phyloP scores from a whole-genome alignment of 306 rosid species.

The Psophocarpus tetragonolobus region DNA sequence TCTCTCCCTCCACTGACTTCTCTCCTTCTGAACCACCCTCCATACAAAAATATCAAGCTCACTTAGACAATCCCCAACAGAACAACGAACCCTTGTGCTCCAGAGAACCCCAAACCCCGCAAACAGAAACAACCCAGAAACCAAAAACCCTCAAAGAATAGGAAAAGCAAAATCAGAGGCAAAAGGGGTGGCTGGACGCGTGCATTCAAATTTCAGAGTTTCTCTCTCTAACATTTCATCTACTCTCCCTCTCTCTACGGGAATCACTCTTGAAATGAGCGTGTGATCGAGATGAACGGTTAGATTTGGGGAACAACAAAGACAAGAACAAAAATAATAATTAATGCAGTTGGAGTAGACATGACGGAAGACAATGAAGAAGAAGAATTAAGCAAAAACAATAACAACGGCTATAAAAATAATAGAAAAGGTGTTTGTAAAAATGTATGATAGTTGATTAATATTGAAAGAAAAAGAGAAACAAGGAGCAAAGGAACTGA shows the following conservation, averaged over 20 bases:
- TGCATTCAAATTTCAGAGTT: slow-evolving; percentile 28
- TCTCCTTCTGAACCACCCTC: slow-evolving; percentile 64
- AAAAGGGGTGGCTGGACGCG: slow-evolving; percentile 7
- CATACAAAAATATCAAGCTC: slow-evolving; percentile 49
- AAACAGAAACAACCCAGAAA: slow-evolving; percentile 14
- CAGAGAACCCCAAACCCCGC: not conserved
- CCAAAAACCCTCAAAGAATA: slow-evolving; percentile 3
- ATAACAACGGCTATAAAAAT: not conserved
- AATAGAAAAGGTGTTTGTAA: slow-evolving; percentile 4
- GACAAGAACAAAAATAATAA: slow-evolving; percentile 33
- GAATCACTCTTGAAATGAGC: slow-evolving; percentile 24
- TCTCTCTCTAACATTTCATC: slow-evolving; percentile 43
- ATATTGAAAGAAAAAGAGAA: slow-evolving; percentile 29
- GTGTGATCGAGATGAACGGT: slow-evolving; percentile 54
- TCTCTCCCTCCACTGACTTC: slow-evolving; percentile 59
- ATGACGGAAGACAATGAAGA: slow-evolving; percentile 37
- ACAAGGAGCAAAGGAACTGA: slow-evolving; percentile 38
- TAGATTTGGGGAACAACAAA: slow-evolving; percentile 57
- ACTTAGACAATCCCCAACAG: not conserved
- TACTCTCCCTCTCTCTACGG: slow-evolving; percentile 24
- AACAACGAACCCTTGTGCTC: not conserved
- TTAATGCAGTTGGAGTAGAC: not conserved
- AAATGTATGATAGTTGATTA: slow-evolving; percentile 27
- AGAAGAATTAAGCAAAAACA: slow-evolving; percentile 4
- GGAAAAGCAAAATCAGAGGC: not conserved